phyloP scores from a whole-genome alignment of 2,329 filamentous ascomycete species.

The Fusarium transvaalense region DNA sequence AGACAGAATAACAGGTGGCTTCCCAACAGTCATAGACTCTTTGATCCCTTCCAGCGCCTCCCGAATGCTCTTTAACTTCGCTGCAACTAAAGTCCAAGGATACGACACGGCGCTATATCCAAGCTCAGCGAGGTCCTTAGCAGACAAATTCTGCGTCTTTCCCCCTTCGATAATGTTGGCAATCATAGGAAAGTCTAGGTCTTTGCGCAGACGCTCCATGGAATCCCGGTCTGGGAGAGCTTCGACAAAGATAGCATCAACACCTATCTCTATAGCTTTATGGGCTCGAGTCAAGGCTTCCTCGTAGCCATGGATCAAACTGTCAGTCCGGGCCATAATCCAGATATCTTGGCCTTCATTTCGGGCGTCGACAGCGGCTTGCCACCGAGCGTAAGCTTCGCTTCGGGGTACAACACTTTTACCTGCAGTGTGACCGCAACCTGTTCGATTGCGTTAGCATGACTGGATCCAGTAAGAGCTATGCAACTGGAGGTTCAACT shows the following conservation, averaged over 20 bases:
- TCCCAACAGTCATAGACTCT: slow-evolving; percentile 56
- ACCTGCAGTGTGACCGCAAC: slow-evolving; percentile 58
- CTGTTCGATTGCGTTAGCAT: slow-evolving; percentile 5
- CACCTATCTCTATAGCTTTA: slow-evolving; percentile 59
- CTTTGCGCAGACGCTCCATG: slow-evolving; percentile 56
- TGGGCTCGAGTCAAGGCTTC: slow-evolving; percentile 58
- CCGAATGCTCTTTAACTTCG: slow-evolving; percentile 56
- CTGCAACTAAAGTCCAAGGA: slow-evolving; percentile 60
- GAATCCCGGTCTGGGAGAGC: slow-evolving; percentile 58
- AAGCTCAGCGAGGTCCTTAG: slow-evolving; percentile 52
- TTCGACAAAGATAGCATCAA: slow-evolving; percentile 59
- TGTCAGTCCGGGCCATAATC: slow-evolving; percentile 60
- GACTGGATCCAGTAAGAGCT: too few relatives aligned
- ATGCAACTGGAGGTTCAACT: slow-evolving; percentile 13
- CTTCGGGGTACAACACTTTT: slow-evolving; percentile 60
- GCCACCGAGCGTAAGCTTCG: slow-evolving; percentile 60
- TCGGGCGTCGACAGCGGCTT: slow-evolving; percentile 60
- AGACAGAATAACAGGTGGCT: slow-evolving; percentile 58
- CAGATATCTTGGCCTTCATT: slow-evolving; percentile 61
- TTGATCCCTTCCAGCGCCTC: slow-evolving; percentile 57
- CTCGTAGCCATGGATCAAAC: slow-evolving; percentile 58
- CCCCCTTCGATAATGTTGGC: slow-evolving; percentile 57
- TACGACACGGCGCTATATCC: slow-evolving; percentile 59
- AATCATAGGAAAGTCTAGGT: slow-evolving; percentile 56
- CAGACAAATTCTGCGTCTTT: slow-evolving; percentile 53